Evolutionary conservation across 2,329 filamentous ascomycete genomes (phyloP), one percentile per base, ranked within the genome.

Genomic region (Colletotrichum tamarilloi): DNA sequence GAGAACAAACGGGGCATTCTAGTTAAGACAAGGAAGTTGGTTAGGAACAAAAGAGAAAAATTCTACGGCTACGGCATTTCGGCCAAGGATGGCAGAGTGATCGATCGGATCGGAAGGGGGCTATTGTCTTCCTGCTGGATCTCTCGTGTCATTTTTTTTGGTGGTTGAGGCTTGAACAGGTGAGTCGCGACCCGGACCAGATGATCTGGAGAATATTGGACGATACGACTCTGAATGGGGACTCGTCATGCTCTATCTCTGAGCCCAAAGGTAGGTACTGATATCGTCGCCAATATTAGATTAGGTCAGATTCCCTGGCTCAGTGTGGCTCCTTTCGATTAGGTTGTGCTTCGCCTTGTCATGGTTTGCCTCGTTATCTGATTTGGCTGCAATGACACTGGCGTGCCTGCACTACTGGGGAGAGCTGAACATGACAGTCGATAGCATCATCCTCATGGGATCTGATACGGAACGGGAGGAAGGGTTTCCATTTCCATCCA

Each of bases 51-150:
- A 22, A 9, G 9, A 62, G 38, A 46, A 63, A 19, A 60, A 53
- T 46, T 70, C 57, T 35, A 56, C 46, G 14, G 28, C 11, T 26
- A 49, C 35, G 49, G 22, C 16, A 38, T 64, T 42, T n/a, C 59
- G 35, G 55, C 42, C 60, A 53, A 46, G 46, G 46, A 46, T 56
- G n/a, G 26, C 24, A 42, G 56, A 53, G 65, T 24, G 55, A 73
- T 73, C 70, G 67, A 73, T 70, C 70, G 70, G 66, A 65, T 70
- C 70, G 70, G 46, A n/a, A 32, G 65, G 55, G 42, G 14, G 53
- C 63, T 35, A 53, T 58, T 64, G 55, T 68, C 38, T 26, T 22
- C 26, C 24, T 72, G 57, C 53, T 30, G 53, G 22, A 52, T 60
- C 67, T 72, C 53, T 56, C 55, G 59, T 42, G 38, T 42, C 38